Conservation (phyloP, 345 rosid species). For the Lenwebbia sp. region DNA sequence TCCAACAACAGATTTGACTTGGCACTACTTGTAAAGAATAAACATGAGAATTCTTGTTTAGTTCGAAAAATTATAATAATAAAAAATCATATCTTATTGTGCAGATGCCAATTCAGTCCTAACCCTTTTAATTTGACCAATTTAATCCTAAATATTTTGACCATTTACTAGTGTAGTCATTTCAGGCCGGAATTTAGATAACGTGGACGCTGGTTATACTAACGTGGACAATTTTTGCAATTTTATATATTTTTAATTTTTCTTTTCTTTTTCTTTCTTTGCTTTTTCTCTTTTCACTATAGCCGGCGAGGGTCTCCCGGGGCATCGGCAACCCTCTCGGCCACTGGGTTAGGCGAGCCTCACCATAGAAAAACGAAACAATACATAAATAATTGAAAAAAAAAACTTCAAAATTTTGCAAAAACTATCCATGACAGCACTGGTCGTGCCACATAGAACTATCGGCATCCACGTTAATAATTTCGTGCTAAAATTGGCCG, state of each 20-base stretch:
- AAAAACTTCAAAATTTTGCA: background rate
- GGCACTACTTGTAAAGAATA: background rate
- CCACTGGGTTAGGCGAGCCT: background rate
- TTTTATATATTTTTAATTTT: background rate
- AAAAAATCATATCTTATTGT: background rate
- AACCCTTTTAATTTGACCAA: background rate
- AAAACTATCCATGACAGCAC: background rate
- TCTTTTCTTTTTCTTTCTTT: background rate
- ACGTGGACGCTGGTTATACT: background rate
- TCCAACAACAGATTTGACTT: background rate
- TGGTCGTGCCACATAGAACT: rapidly evolving
- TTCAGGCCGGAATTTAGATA: rapidly evolving
- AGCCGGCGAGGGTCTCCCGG: background rate
- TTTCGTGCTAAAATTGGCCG: background rate
- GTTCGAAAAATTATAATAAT: background rate
- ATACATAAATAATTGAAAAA: background rate
- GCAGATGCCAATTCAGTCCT: background rate
- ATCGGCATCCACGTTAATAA: rapidly evolving
- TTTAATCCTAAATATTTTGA: background rate
- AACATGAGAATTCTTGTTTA: background rate
- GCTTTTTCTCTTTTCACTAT: background rate
- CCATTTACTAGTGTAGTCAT: background rate
- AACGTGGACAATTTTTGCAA: background rate
- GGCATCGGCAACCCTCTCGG: background rate
- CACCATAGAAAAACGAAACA: background rate